Percentiles rank a stretch among this genome's conserved stretches.
These are phyloP conservation scores for Psilocybe tampanensis DNA, from an alignment of 768 basidiomycete genomes.

Conservation along the genomic window DNA sequence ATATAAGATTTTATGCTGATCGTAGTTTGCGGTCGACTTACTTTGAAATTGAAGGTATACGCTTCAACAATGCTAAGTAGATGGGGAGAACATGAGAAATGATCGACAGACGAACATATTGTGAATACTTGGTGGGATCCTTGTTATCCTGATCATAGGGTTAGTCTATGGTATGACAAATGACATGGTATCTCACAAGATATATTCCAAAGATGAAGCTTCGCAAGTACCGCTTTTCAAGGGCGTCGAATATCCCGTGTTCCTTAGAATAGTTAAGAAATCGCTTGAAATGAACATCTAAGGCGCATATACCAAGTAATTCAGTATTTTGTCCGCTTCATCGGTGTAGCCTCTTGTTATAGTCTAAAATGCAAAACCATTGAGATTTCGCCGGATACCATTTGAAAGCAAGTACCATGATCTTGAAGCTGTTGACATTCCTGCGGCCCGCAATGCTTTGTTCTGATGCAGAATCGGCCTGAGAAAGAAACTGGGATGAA, in stretches of 20 bases:
- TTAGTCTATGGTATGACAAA: not conserved
- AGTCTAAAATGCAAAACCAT: conserved; percentile 31
- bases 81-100: not conserved
- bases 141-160: conserved; percentile 65
- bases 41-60: conserved; percentile 87
- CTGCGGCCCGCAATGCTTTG: conserved; percentile 32
- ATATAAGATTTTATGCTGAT: not conserved
- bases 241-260: conserved; percentile 82
- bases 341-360: conserved; percentile 78
- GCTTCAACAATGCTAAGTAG: conserved; percentile 82
- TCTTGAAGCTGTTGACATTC: conserved; percentile 65
- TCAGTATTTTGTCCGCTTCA: conserved; percentile 80
- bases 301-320: conserved; percentile 59
- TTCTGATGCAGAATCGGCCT: conserved; percentile 26
- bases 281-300: not conserved
- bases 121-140: conserved; percentile 70
- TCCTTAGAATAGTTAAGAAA: conserved; percentile 50
- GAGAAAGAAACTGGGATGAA: conserved; percentile 38
- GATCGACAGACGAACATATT: not conserved
- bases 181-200: conserved; percentile 49
- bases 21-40: conserved; percentile 26
- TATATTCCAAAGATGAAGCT: conserved; percentile 88
- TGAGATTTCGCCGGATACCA: not conserved
- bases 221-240: conserved; percentile 81
- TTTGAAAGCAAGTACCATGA: conserved; percentile 48